These are phyloP conservation scores for Alternaria brassicae DNA, from an alignment of 2,329 filamentous ascomycete genomes.

Conservation along the genomic window DNA sequence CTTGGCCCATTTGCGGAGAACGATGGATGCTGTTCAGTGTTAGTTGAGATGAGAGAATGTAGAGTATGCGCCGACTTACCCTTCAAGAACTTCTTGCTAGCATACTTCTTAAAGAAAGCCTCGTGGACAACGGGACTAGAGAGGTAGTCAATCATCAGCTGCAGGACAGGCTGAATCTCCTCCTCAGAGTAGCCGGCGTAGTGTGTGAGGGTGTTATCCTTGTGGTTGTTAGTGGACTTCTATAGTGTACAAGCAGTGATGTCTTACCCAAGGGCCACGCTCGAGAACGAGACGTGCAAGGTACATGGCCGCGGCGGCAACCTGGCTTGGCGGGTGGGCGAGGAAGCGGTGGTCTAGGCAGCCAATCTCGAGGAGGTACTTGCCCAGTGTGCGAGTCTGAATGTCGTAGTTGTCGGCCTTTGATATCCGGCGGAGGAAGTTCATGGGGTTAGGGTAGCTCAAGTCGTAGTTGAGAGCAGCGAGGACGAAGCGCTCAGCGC, in stretches of 20 bases:
- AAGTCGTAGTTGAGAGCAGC: conserved; percentile 93
- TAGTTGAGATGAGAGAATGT: conserved; percentile 9
- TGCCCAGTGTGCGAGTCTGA: conserved; percentile 93
- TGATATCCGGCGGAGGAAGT: conserved; percentile 97
- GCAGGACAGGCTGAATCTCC: conserved; percentile 89
- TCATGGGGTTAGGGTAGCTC: conserved; percentile 99
- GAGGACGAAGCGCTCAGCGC: conserved; percentile 94
- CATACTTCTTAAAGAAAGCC: conserved; percentile 99
- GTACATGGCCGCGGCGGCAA: conserved; percentile 95
- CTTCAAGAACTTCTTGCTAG: conserved; percentile 99
- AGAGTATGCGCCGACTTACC: conserved; percentile 64
- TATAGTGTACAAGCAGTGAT: neutral
- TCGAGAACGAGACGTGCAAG: conserved; percentile 88
- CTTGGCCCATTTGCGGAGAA: conserved; percentile 93
- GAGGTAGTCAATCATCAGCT: conserved; percentile 96
- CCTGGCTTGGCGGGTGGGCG: conserved; percentile 83
- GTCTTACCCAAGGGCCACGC: conserved; percentile 85
- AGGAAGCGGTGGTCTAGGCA: conserved; percentile 95
- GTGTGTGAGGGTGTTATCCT: conserved; percentile 85
- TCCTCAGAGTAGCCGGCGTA: conserved; percentile 94
- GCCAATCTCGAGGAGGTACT: conserved; percentile 97
- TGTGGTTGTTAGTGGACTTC: conserved; percentile 46
- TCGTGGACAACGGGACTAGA: conserved; percentile 89
- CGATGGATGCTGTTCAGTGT: conserved; percentile 74
- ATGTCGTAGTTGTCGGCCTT: conserved; percentile 99